These are phyloP conservation scores for Neoarthrinium moseri DNA, from an alignment of 2,329 filamentous ascomycete genomes.

Conservation along the genomic window DNA sequence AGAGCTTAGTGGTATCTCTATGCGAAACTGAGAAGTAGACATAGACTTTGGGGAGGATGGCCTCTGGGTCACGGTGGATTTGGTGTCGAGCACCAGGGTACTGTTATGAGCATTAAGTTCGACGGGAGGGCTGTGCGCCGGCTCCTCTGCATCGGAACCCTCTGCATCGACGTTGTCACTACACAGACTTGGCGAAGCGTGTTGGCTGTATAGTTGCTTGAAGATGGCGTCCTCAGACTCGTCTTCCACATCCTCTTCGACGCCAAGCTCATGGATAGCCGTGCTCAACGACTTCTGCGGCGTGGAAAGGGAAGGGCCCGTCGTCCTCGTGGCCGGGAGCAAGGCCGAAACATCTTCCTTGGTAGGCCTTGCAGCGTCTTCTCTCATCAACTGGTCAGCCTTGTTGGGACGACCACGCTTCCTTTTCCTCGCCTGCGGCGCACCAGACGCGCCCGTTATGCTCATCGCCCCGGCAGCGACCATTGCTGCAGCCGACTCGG, in stretches of 20 bases:
- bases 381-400: constrained; percentile 22
- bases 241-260: constrained; percentile 19
- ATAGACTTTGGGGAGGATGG: too few species aligned
- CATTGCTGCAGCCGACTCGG: constrained; percentile 11
- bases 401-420: constrained; percentile 27
- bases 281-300: constrained; percentile 31
- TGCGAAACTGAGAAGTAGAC: too few species aligned
- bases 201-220: constrained; percentile 23
- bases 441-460: too few species aligned
- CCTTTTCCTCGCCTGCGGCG: too few species aligned
- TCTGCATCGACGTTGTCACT: too few species aligned
- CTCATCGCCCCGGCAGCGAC: too few species aligned
- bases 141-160: too few species aligned
- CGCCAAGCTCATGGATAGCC: constrained; percentile 15
- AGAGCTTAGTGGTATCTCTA: too few species aligned
- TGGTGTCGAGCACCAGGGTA: background rate
- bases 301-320: constrained; percentile 38
- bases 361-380: constrained; percentile 16
- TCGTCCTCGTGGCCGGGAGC: constrained; percentile 22
- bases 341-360: constrained; percentile 22
- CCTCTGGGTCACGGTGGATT: too few species aligned
- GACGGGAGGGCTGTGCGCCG: too few species aligned
- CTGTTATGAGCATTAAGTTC: too few species aligned
- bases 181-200: too few species aligned
- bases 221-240: constrained; percentile 25